A percentile compares a stretch with the other conserved stretches of the same genome.
Evolutionary conservation across 495 filamentous ascomycete genomes (phyloP).

Genomic region (Patellaria atrata): DNA sequence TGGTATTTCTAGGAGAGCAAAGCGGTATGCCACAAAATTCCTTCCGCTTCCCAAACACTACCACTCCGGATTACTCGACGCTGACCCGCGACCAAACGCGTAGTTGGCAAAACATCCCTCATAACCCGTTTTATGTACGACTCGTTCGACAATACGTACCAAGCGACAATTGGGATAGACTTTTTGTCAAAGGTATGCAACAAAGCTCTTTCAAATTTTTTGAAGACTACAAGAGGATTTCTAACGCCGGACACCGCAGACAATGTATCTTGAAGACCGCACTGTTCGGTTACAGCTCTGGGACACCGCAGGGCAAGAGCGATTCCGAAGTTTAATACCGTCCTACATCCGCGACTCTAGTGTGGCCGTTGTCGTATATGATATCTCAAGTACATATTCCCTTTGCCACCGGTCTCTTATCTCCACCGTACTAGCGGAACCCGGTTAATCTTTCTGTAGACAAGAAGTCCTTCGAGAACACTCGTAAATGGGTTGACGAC

Average conservation of each 20-base stretch:
- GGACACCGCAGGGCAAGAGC: conserved; percentile 96
- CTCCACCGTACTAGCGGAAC: not conserved
- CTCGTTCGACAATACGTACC: conserved; percentile 99
- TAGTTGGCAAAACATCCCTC: conserved; percentile 94
- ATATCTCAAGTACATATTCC: conserved; percentile 66
- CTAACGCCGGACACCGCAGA: conserved; percentile 36
- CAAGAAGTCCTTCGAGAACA: conserved; percentile 91
- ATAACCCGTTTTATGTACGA: conserved; percentile 99
- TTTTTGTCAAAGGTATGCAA: conserved; percentile 82
- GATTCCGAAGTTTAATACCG: conserved; percentile 90
- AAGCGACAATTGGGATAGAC: conserved; percentile 98
- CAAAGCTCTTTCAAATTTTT: too few relatives aligned
- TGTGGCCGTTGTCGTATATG: conserved; percentile 96
- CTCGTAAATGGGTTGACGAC: conserved; percentile 97
- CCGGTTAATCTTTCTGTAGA: too few relatives aligned
- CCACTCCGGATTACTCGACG: not conserved
- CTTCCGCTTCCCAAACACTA: conserved; percentile 1
- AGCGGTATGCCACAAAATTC: conserved; percentile 56
- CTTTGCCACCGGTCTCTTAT: not conserved
- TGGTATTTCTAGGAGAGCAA: conserved; percentile 95
- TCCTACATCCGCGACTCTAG: conserved; percentile 96
- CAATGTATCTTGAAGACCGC: conserved; percentile 98
- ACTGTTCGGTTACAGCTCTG: conserved; percentile 95
- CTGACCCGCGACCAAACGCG: conserved; percentile 14
- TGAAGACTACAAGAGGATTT: not conserved